These are phyloP conservation scores for Phytophthora sp. DNA, from an alignment of 352 stramenopile genomes.

Conservation along the genomic window DNA sequence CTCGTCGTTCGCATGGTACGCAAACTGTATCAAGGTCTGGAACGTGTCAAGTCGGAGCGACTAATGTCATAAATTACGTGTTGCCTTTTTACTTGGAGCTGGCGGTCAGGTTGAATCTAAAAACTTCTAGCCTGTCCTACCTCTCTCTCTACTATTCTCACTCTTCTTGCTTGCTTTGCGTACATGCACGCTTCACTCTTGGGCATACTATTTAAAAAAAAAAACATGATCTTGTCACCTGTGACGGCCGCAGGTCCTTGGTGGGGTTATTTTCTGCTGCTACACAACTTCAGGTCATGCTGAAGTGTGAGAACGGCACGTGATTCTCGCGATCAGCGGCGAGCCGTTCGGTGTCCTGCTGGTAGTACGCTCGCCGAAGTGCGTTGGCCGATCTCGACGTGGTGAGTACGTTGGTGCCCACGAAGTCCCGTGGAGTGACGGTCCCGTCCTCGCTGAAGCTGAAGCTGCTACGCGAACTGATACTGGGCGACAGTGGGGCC, in stretches of 20 bases:
- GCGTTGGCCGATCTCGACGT: constrained; percentile 43
- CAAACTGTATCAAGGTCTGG: constrained; percentile 50
- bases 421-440: constrained; percentile 31
- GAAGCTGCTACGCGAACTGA: constrained; percentile 38
- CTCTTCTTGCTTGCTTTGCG: constrained; percentile 13
- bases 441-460: constrained; percentile 42
- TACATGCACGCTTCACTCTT: constrained; percentile 30
- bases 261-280: background rate
- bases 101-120: constrained; percentile 12
- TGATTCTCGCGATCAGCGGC: constrained; percentile 36
- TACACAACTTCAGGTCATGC: constrained; percentile 43
- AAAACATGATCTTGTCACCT: constrained; percentile 3
- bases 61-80: constrained; percentile 23
- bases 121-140: background rate
- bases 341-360: constrained; percentile 25
- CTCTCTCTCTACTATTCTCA: too few species aligned
- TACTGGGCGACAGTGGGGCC: constrained; percentile 37
- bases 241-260: background rate
- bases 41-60: constrained; percentile 44
- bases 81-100: background rate
- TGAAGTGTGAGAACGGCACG: constrained; percentile 63
- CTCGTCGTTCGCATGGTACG: constrained; percentile 66
- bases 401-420: constrained; percentile 25
- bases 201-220: too few species aligned
- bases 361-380: constrained; percentile 41